These are phyloP conservation scores for Epichloe gansuensis DNA, from an alignment of 2,329 filamentous ascomycete genomes.

Conservation along the genomic window DNA sequence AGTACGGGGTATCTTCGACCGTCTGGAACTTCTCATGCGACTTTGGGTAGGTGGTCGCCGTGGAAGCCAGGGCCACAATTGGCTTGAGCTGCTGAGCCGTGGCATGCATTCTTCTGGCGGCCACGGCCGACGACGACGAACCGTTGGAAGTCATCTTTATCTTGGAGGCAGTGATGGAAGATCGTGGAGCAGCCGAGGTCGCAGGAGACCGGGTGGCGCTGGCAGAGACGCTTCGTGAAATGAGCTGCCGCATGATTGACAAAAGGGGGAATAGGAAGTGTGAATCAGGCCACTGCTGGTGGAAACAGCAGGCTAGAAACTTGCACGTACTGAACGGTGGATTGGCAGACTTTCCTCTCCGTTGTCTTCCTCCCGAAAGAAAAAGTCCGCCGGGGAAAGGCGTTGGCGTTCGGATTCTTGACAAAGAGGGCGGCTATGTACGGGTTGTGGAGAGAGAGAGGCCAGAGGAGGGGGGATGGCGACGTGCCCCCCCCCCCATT, in stretches of 20 bases:
- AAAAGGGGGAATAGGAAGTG: not conserved
- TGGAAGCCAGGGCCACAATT: conserved; percentile 38
- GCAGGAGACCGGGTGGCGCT: conserved; percentile 22
- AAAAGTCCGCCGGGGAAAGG: not conserved
- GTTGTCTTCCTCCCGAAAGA: not conserved
- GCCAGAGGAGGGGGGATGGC: not conserved
- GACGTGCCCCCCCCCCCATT: not conserved
- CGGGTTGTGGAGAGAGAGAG: conserved; percentile 4
- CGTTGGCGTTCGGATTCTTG: conserved; percentile 2
- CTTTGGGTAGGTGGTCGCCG: conserved; percentile 50
- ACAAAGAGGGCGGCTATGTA: conserved; percentile 1
- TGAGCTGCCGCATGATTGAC: conserved; percentile 32
- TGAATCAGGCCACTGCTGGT: not conserved
- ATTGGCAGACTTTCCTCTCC: not conserved
- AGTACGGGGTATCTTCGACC: conserved; percentile 63
- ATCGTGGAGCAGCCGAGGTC: conserved; percentile 14
- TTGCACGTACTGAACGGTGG: conserved; percentile 3
- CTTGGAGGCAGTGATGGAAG: conserved; percentile 18
- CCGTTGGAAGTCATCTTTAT: conserved; percentile 25
- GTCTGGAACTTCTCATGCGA: conserved; percentile 57
- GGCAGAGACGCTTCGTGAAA: conserved; percentile 26
- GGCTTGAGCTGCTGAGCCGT: conserved; percentile 43
- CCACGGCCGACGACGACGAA: conserved; percentile 19
- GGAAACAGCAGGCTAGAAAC: not conserved
- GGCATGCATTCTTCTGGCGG: conserved; percentile 42